Base-by-base conservation (phyloP, 139 green algal genomes). In the Picochlorum sp. region DNA sequence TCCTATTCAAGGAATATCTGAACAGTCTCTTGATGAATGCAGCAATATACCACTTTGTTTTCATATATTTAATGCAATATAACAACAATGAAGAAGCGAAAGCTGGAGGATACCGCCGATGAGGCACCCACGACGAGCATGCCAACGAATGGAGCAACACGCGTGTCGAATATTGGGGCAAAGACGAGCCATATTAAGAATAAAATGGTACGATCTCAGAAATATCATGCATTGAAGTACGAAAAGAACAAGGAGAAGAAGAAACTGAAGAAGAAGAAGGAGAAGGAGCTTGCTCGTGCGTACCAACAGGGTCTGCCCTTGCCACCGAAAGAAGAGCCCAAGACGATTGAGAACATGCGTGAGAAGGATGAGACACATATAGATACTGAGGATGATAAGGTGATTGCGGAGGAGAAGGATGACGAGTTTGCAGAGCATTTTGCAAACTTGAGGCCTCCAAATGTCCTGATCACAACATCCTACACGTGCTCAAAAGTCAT, bases 311-410 rank as follows among this genome's bases (percentile, higher is more conserved):
- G 86, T 1, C 49, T 93, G 24, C 74, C 84, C 66, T 81, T 83
- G 24, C 80, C 84, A n/a, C 71, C 71, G 0, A 85, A 81, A 62
- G 68, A 83, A 49, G 57, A 88, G 54, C 88, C 85, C 5, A 88
- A 90, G 72, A 96, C 91, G 0, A 83, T 97, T 44, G 91, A 97
- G 54, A 96, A 92, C 80, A 88, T 77, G 6, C 73, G 90, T 31
- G 87, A 89, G 62, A 80, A 79, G 70, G 90, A 96, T 66, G 84
- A 83, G 57, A 96, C 91, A 0, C 72, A 83, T 49, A 78, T 96
- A 9, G 56, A 70, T 23, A 47, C 72, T 1, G 82, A 83, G 7
- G 90, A 97, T 54, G 83, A 83, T 38, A 89, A 96, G 70, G 73
- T 96, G 28, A 67, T 64, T 16, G 79, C 77, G 41, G 88, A 96